Evolutionary conservation across 2,329 filamentous ascomycete genomes (phyloP).

Genomic region (Ceratocystis destructans): DNA sequence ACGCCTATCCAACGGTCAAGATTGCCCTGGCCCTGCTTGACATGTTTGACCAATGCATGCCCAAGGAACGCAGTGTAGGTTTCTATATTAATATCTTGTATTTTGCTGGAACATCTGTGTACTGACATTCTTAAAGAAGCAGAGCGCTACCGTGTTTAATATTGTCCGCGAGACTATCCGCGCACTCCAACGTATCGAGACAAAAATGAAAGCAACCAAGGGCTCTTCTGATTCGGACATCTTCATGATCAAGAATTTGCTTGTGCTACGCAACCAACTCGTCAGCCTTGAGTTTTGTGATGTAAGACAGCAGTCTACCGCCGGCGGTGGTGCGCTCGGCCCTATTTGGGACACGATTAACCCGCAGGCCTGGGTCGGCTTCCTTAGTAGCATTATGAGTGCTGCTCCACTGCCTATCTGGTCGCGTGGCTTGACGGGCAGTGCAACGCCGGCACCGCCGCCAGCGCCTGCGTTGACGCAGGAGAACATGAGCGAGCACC

Average conservation of each 20-base stretch:
- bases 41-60: slow-evolving; percentile 52
- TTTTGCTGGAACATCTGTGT: slow-evolving; percentile 1
- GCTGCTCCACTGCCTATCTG: slow-evolving; percentile 32
- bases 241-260: slow-evolving; percentile 87
- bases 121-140: slow-evolving; percentile 28
- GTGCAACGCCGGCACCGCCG: slow-evolving; percentile 24
- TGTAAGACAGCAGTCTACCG: slow-evolving; percentile 36
- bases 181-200: slow-evolving; percentile 65
- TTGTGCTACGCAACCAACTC: slow-evolving; percentile 90
- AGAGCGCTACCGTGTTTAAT: slow-evolving; percentile 43
- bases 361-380: slow-evolving; percentile 43
- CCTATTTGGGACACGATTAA: slow-evolving; percentile 52
- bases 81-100: background rate
- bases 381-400: slow-evolving; percentile 44
- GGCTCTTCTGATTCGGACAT: slow-evolving; percentile 60
- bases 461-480: slow-evolving; percentile 26
- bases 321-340: slow-evolving; percentile 35
- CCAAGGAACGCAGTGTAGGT: slow-evolving; percentile 48
- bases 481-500: slow-evolving; percentile 49
- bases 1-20: slow-evolving; percentile 45
- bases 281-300: slow-evolving; percentile 87
- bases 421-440: slow-evolving; percentile 27
- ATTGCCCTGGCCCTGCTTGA: slow-evolving; percentile 44
- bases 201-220: slow-evolving; percentile 50
- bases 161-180: slow-evolving; percentile 85